phyloP scores from a whole-genome alignment of 169 alveolate genomes.

The Eimeria falciformis region DNA sequence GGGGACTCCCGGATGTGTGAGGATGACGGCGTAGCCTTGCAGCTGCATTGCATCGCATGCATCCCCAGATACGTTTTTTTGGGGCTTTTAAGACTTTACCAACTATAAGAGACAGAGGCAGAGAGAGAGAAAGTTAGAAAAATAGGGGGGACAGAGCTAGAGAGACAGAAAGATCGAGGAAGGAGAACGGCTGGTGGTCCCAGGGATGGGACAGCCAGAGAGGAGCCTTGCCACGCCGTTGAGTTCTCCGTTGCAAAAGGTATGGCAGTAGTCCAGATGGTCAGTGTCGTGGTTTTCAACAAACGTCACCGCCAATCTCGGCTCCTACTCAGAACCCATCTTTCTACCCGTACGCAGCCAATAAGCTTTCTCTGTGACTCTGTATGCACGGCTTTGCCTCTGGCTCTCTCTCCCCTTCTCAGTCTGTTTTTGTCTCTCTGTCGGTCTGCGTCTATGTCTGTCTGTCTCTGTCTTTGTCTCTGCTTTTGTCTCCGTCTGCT shows the following conservation, averaged over 20 bases:
- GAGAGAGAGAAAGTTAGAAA: no score
- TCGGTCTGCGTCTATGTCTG: background rate
- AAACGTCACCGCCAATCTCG: constrained; percentile 50
- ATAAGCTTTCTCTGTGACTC: no score
- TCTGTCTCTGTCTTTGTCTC: background rate
- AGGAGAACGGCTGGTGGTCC: no score
- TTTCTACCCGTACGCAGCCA: no score
- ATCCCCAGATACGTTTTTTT: no score
- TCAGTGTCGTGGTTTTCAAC: constrained; percentile 70
- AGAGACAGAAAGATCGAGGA: no score
- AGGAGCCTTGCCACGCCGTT: constrained; percentile 57
- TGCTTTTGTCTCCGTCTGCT: background rate
- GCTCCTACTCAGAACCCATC: constrained; percentile 54
- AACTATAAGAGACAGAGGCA: no score
- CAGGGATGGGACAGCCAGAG: no score
- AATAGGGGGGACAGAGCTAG: no score
- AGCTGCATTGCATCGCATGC: background rate
- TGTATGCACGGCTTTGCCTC: background rate
- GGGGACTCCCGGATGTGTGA: constrained; percentile 68
- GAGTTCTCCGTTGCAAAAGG: constrained; percentile 51
- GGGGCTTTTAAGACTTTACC: no score
- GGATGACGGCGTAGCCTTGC: constrained; percentile 61
- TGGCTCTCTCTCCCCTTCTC: background rate
- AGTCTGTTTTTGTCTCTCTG: background rate
- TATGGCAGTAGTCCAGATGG: constrained; percentile 64